Conservation (phyloP, 192 early-diverging fungal genomes). For the Helicostylum pulchrum region DNA sequence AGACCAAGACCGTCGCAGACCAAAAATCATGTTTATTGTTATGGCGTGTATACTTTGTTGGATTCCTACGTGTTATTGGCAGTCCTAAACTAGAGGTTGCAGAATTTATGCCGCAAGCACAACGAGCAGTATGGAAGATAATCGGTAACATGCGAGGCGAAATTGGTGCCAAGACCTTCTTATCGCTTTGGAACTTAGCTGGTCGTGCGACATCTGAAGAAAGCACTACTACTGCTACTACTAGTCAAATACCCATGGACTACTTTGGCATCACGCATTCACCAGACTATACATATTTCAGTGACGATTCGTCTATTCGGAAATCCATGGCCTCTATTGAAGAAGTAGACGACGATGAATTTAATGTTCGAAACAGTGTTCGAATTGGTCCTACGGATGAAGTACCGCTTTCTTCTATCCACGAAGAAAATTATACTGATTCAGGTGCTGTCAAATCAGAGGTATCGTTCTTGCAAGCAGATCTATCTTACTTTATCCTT, state of each 20-base stretch:
- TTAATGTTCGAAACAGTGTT: background rate
- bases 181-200: conserved; percentile 50
- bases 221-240: background rate
- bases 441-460: background rate
- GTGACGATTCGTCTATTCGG: background rate
- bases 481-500: conserved; percentile 29
- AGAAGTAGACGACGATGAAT: conserved; percentile 16
- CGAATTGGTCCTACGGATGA: background rate
- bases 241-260: background rate
- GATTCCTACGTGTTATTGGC: conserved; percentile 50
- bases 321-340: conserved; percentile 15
- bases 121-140: conserved; percentile 54
- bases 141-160: conserved; percentile 58
- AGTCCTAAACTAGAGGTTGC: conserved; percentile 57
- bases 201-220: background rate
- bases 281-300: background rate
- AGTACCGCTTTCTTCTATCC: background rate
- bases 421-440: background rate
- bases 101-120: conserved; percentile 51
- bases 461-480: conserved; percentile 14
- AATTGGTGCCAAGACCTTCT: conserved; percentile 50
- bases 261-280: conserved; percentile 2
- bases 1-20: background rate
- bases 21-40: conserved; percentile 2
- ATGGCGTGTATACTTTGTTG: conserved; percentile 29